Evolutionary conservation across 2,329 filamentous ascomycete species (phyloP).

Genomic region (Cytospora mali): DNA sequence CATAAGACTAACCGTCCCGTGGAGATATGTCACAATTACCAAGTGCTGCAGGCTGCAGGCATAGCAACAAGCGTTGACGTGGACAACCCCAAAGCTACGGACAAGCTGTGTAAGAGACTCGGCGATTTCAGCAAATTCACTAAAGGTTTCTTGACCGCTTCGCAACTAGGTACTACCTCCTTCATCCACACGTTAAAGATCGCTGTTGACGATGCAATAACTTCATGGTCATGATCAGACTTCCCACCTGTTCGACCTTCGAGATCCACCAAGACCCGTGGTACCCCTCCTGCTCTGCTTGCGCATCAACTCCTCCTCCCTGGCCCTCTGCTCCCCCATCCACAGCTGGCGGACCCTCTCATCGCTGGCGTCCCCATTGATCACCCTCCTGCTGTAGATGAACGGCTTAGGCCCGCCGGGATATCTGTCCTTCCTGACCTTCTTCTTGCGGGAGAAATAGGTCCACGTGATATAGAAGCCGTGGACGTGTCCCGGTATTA

Average conservation of each 20-base stretch:
- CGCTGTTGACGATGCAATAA: not conserved
- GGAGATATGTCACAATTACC: not conserved
- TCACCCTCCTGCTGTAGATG: constrained; percentile 23
- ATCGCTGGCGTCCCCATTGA: constrained; percentile 25
- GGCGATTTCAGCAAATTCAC: not conserved
- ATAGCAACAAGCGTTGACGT: not conserved
- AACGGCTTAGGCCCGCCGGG: constrained; percentile 23
- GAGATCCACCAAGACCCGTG: not conserved
- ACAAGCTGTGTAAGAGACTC: not conserved
- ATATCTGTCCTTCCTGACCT: constrained; percentile 25
- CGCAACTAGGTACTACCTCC: not conserved
- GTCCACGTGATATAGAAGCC: constrained; percentile 27
- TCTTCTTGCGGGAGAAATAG: constrained; percentile 25
- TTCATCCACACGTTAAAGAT: not conserved
- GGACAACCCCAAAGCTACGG: not conserved
- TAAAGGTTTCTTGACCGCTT: not conserved
- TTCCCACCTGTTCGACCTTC: not conserved
- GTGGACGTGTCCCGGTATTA: constrained; percentile 28
- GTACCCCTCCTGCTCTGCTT: constrained; percentile 1
- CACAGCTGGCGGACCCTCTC: constrained; percentile 23
- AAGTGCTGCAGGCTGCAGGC: not conserved
- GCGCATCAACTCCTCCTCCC: constrained; percentile 8
- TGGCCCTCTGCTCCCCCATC: constrained; percentile 19
- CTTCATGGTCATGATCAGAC: not conserved
- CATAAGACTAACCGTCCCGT: not conserved